Base-by-base conservation (phyloP, 176 grass and related monocot species). In the Oryza officinalis region DNA sequence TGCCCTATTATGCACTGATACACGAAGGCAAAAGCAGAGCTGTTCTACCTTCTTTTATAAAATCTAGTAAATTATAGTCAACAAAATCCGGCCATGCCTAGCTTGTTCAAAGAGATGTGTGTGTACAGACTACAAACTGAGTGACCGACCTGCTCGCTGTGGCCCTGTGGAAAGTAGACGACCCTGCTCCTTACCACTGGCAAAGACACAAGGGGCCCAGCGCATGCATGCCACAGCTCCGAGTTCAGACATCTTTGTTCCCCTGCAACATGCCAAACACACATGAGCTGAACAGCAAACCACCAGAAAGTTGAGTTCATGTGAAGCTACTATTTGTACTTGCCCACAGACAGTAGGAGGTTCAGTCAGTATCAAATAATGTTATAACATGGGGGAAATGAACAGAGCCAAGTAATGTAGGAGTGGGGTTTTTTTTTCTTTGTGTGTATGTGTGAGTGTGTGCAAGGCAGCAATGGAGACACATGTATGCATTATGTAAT, bases 141-240 rank as follows among this genome's bases (percentile, higher is more conserved):
- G 37, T 72, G 77, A 79, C 80, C 40, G 13, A 97, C 95, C 90
- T 97, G 95, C 89, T 97, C 95, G 50, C 95, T 97, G 60, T 97
- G 95, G 4, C 95, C 95, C 87, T 97, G 95, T 84, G 95, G 92
- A 81, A 97, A 94, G 89, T 97, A 97, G 83, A 97, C 87, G 38
- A 97, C 90, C 32, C 95, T 86, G 71, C 92, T 97, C 43, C 95
- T 90, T 22, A 97, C 82, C 76, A 90, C 81, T 35, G 95, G 95
- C 75, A 97, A 79, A 82, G 92, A 97, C 49, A 97, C 95, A 57
- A 97, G 92, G 69, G 95, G 95, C 77, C 95, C 95, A 65, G 95
- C 95, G 86, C 95, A 97, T 80, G 95, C 95, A 91, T 97, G 95
- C 95, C 95, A 97, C 76, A 97, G 78, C 90, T 97, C 92, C 10